These are phyloP conservation scores for Sugiyamaella boreocaroliniensis DNA, from an alignment of 805 yeast genomes.

Conservation along the genomic window DNA sequence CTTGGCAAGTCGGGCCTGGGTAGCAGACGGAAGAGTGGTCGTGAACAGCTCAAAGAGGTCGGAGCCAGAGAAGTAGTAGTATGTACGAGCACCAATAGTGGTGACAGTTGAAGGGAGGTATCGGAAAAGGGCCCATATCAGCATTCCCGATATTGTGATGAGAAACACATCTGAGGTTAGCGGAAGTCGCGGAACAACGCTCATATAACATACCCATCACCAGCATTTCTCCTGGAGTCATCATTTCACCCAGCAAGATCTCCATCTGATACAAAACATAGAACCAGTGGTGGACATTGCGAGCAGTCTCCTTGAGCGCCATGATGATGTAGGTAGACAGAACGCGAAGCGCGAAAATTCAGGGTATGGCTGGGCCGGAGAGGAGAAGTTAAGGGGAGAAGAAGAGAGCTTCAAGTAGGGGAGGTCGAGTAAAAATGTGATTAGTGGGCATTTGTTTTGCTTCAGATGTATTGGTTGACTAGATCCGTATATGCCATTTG, in stretches of 20 bases:
- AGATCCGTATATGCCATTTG: too few relatives aligned
- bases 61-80: slow-evolving; percentile 7
- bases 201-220: neutral
- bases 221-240: neutral
- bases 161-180: neutral
- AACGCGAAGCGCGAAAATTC: neutral
- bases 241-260: neutral
- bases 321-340: neutral
- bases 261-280: neutral
- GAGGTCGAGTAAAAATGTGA: too few relatives aligned
- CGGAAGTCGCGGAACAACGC: neutral
- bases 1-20: neutral
- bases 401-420: too few relatives aligned
- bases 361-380: neutral
- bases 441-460: too few relatives aligned
- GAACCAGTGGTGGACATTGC: neutral
- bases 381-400: neutral
- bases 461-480: neutral
- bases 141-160: neutral
- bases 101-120: slow-evolving; percentile 3
- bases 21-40: neutral
- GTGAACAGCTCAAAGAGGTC: slow-evolving; percentile 4
- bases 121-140: neutral
- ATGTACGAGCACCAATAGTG: neutral
- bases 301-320: neutral